phyloP scores from a whole-genome alignment of 108 stramenopile genomes.

The Fragilaria radians region DNA sequence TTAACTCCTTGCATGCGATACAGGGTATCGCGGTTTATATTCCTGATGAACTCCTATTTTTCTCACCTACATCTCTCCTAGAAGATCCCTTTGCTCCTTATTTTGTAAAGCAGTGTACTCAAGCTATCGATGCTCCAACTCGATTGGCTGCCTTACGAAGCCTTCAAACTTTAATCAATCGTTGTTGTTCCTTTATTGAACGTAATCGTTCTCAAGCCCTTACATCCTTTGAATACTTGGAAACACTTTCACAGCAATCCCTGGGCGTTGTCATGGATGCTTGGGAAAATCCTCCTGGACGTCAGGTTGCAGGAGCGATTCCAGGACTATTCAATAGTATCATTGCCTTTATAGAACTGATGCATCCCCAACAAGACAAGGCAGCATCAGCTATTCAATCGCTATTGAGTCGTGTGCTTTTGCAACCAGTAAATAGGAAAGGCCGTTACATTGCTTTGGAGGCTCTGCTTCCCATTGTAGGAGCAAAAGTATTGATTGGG shows the following conservation, averaged over 20 bases:
- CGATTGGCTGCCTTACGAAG: conserved; percentile 47
- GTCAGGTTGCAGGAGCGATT: conserved; percentile 40
- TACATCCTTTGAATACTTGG: background rate
- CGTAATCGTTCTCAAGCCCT: background rate
- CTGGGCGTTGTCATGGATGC: conserved; percentile 35
- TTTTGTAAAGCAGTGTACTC: conserved; percentile 3
- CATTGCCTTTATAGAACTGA: conserved; percentile 18
- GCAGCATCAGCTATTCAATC: conserved; percentile 7
- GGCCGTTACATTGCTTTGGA: conserved; percentile 60
- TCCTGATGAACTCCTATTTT: conserved; percentile 1
- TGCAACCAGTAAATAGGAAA: conserved; percentile 44
- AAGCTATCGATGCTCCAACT: conserved; percentile 34
- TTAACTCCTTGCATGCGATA: conserved; percentile 8
- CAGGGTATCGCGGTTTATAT: conserved; percentile 12
- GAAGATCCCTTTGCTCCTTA: conserved; percentile 8
- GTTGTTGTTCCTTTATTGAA: conserved; percentile 7
- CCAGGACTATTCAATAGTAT: conserved; percentile 39
- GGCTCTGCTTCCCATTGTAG: conserved; percentile 36
- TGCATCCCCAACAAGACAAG: background rate
- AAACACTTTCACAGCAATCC: conserved; percentile 21
- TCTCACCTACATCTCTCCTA: background rate
- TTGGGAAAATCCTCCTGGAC: conserved; percentile 54
- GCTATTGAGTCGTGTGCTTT: conserved; percentile 25
- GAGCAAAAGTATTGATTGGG: conserved; percentile 11
- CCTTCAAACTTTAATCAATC: conserved; percentile 36